Evolutionary conservation across 2,329 filamentous ascomycete genomes (phyloP), one percentile per base, ranked within the genome.

Genomic region (Talaromyces sp.): DNA sequence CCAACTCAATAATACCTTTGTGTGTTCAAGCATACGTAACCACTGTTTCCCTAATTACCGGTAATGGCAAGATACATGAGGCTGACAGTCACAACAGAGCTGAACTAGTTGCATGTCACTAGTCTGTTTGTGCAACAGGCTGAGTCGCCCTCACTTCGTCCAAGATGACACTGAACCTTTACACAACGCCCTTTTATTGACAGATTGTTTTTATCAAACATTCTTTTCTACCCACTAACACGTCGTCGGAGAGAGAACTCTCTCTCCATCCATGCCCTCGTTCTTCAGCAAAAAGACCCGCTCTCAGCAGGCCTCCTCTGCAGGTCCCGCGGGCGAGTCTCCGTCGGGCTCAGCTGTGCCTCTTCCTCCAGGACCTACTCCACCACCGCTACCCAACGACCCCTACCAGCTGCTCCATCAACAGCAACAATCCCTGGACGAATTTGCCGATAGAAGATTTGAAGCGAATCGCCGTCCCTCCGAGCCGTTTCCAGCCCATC

Each of bases 231-330:
- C 27, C 27, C 27, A 31, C 7, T 31, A 6, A 31, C 27, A 31
- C 7, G 1, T 31, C 27, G 27, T 31, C 27, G 24, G 37, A 33
- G 56, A 59, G 56, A 59, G 56, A 43, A 22, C n/a, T 22, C 54
- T 59, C 56, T 60, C 52, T 56, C 52, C 52, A 56, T 39, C 56
- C 33, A 66, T 66, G 64, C 64, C 64, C 64, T 63, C 64, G 24
- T 60, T 66, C 37, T 66, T 66, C 60, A 66, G 64, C 41, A 63
- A 62, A 62, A 66, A 63, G 60, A 66, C 60, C 64, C 64, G 64
- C 60, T 63, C 64, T 22, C 64, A 66, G 64, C 56, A 59, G 56
- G 56, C 37, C 24, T 43, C 62, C 56, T 60, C 43, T 41, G 37
- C 39, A 52, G 62, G 56, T 57, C 45, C 47, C 52, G 52, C 62